phyloP scores from a whole-genome alignment of 441 rosid genomes.

The Geranium incanum region DNA sequence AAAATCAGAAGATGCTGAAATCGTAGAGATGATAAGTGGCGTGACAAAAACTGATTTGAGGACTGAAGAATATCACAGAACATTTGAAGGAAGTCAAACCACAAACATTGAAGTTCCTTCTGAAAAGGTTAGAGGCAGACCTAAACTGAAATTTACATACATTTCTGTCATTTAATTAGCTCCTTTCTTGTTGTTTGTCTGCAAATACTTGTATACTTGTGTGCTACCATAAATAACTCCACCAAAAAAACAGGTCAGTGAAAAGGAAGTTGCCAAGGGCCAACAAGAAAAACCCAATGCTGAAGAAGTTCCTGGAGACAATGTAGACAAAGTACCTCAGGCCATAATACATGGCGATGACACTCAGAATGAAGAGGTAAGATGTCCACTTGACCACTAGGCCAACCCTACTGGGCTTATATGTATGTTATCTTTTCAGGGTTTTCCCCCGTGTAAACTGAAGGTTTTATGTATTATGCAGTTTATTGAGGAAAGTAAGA shows the following conservation, averaged over 20 bases:
- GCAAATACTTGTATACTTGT: conserved; percentile 8
- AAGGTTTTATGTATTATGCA: conserved; percentile 21
- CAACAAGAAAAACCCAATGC: conserved; percentile 21
- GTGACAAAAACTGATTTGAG: conserved; percentile 4
- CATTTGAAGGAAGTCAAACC: conserved; percentile 25
- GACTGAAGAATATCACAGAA: conserved; percentile 23
- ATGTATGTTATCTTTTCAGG: not conserved
- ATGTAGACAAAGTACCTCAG: conserved; percentile 19
- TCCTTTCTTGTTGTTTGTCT: conserved; percentile 5
- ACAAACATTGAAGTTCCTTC: conserved; percentile 22
- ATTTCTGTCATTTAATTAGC: not conserved
- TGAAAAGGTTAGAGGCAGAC: conserved; percentile 40
- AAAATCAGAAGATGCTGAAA: conserved; percentile 23
- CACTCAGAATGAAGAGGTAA: conserved; percentile 26
- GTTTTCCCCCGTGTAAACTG: conserved; percentile 8
- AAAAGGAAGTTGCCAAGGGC: conserved; percentile 23
- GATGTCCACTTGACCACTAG: not conserved
- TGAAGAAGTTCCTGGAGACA: conserved; percentile 27
- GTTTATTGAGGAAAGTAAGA: conserved; percentile 19
- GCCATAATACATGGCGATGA: conserved; percentile 1
- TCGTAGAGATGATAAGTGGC: conserved; percentile 10
- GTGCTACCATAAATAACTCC: conserved; percentile 4
- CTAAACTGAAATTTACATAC: conserved; percentile 8
- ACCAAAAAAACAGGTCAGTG: conserved; percentile 27
- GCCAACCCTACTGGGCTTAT: too few relatives aligned